Conservation (phyloP, 192 early-diverging fungal species). For the Coemansia sp. region DNA sequence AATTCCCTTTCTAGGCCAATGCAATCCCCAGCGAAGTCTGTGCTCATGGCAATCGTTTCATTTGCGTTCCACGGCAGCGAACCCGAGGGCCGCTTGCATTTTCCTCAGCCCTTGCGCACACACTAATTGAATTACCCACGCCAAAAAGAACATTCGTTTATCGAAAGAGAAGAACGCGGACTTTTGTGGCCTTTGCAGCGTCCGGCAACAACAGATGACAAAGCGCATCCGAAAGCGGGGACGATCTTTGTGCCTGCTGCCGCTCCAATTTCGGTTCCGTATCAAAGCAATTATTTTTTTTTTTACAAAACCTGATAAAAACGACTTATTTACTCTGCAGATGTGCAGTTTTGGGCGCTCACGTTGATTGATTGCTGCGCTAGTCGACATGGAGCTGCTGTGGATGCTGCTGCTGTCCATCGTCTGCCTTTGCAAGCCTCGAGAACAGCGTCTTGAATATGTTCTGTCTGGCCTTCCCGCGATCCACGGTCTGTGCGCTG, state of each 20-base stretch:
- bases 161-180: too few species aligned
- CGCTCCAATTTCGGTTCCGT: neutral
- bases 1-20: too few species aligned
- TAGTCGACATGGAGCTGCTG: constrained; percentile 37
- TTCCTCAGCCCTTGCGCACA: too few species aligned
- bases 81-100: too few species aligned
- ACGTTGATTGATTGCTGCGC: neutral
- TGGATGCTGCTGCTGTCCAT: constrained; percentile 6
- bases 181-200: neutral
- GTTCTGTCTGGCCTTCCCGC: constrained; percentile 24
- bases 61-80: too few species aligned
- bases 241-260: neutral
- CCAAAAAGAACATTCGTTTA: too few species aligned
- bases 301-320: neutral
- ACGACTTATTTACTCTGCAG: neutral
- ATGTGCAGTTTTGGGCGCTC: neutral
- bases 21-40: too few species aligned
- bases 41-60: too few species aligned
- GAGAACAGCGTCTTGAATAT: constrained; percentile 38
- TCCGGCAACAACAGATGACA: neutral
- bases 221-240: neutral
- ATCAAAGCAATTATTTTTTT: neutral
- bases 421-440: constrained; percentile 11
- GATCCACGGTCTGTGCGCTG: constrained; percentile 52
- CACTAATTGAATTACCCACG: too few species aligned